Percentiles rank a stretch among this genome's conserved stretches.
Evolutionary conservation across 495 filamentous ascomycete genomes (phyloP).

Genomic region (Aspergillus ellipticus): DNA sequence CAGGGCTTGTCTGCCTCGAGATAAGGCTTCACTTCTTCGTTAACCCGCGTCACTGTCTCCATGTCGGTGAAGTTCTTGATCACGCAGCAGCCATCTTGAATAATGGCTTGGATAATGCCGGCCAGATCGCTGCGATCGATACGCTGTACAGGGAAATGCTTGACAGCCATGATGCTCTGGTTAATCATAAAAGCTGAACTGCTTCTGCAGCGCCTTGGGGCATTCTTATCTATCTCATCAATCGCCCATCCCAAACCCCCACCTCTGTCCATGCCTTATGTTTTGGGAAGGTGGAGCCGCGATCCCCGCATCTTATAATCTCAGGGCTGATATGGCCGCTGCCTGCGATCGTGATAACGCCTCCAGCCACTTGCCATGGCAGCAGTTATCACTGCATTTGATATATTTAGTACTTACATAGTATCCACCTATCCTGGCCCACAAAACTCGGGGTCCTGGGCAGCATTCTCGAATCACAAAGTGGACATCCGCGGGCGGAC

Average conservation of each 20-base stretch:
- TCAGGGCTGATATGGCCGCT: no score
- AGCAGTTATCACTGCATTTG: neutral
- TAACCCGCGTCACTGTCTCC: constrained; percentile 5
- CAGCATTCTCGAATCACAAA: no score
- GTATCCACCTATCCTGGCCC: no score
- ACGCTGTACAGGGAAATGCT: constrained; percentile 4
- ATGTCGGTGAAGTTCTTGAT: constrained; percentile 18
- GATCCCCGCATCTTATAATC: neutral
- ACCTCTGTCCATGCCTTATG: neutral
- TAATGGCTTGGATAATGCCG: constrained; percentile 10
- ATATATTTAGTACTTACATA: no score
- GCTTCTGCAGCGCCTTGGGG: neutral
- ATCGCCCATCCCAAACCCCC: neutral
- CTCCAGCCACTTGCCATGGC: neutral
- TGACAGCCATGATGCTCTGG: constrained; percentile 8
- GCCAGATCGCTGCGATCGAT: constrained; percentile 9
- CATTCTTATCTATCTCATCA: neutral
- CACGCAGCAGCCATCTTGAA: constrained; percentile 17
- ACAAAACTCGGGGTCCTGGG: no score
- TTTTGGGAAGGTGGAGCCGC: neutral
- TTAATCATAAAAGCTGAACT: neutral
- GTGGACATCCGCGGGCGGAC: no score
- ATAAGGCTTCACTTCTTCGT: constrained; percentile 13
- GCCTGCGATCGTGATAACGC: neutral
- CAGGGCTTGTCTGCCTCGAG: constrained; percentile 17